These are phyloP conservation scores for Sugiyamaella qingdaonensis DNA, from an alignment of 805 yeast species.

Conservation along the genomic window DNA sequence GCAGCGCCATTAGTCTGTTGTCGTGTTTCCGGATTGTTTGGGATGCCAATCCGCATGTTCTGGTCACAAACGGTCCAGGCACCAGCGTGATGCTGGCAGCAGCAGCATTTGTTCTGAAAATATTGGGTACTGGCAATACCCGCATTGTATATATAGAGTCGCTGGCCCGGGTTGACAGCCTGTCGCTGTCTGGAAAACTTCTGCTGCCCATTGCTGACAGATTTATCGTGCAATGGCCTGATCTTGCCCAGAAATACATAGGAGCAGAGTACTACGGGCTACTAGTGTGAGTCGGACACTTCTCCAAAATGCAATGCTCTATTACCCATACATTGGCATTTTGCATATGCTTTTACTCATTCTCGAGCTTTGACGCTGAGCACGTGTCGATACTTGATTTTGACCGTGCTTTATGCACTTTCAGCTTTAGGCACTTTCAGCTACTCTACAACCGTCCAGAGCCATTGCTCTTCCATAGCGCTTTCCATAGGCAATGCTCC, in stretches of 20 bases:
- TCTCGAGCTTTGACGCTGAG: too few species aligned
- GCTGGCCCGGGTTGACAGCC: slow-evolving; percentile 69
- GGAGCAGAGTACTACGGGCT: slow-evolving; percentile 76
- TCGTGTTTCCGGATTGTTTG: slow-evolving; percentile 31
- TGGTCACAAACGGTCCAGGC: slow-evolving; percentile 74
- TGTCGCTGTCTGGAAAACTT: slow-evolving; percentile 74
- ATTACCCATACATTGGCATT: not conserved
- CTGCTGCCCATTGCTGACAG: slow-evolving; percentile 68
- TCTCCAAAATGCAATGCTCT: too few species aligned
- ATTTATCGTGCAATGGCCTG: slow-evolving; percentile 87
- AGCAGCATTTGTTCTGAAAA: slow-evolving; percentile 48
- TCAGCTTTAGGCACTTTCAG: too few species aligned
- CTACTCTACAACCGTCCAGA: too few species aligned
- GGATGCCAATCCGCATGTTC: slow-evolving; percentile 36
- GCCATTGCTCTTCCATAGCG: too few species aligned
- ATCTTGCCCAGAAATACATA: slow-evolving; percentile 45
- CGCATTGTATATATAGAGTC: slow-evolving; percentile 79
- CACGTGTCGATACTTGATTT: too few species aligned
- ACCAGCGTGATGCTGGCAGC: slow-evolving; percentile 68
- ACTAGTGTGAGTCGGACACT: slow-evolving; percentile 49
- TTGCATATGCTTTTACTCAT: not conserved
- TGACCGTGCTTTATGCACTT: too few species aligned
- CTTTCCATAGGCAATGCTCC: too few species aligned
- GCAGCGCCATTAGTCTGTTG: slow-evolving; percentile 40
- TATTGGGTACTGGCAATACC: slow-evolving; percentile 34